phyloP scores from a whole-genome alignment of 2,329 filamentous ascomycete genomes.

The Xenoacremonium recifei region DNA sequence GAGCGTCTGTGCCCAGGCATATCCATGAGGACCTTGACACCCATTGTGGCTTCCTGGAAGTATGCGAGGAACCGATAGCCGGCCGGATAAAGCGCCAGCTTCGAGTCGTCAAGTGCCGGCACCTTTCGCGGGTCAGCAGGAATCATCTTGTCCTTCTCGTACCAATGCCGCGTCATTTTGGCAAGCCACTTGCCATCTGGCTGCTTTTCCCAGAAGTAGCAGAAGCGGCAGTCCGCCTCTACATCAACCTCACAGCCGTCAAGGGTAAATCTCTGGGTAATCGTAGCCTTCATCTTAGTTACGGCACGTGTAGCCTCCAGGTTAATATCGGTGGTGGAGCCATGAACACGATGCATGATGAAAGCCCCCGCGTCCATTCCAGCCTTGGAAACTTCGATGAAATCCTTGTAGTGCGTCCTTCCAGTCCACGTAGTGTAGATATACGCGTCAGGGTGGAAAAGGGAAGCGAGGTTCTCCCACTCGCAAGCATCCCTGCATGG shows the following conservation, averaged over 20 bases:
- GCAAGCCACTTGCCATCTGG: constrained; percentile 39
- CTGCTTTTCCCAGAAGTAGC: constrained; percentile 45
- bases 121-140: constrained; percentile 40
- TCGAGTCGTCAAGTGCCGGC: constrained; percentile 38
- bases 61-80: constrained; percentile 46
- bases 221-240: constrained; percentile 46
- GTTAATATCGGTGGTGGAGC: constrained; percentile 41
- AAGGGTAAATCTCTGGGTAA: constrained; percentile 46
- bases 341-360: constrained; percentile 44
- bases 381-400: constrained; percentile 36
- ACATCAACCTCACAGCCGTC: constrained; percentile 42
- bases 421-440: constrained; percentile 53
- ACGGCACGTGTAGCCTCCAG: constrained; percentile 38
- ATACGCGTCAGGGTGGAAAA: constrained; percentile 46
- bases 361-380: constrained; percentile 42
- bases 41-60: constrained; percentile 45
- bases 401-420: constrained; percentile 36
- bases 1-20: constrained; percentile 42
- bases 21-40: constrained; percentile 40
- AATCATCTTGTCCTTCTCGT: constrained; percentile 52
- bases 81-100: constrained; percentile 37
- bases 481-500: constrained; percentile 44
- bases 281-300: constrained; percentile 50
- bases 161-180: constrained; percentile 45
- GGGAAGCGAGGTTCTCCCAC: constrained; percentile 50